Evolutionary conservation across 208 protist species (phyloP), one percentile per base, ranked within the genome.

Genomic region (Phytomonas sp.): DNA sequence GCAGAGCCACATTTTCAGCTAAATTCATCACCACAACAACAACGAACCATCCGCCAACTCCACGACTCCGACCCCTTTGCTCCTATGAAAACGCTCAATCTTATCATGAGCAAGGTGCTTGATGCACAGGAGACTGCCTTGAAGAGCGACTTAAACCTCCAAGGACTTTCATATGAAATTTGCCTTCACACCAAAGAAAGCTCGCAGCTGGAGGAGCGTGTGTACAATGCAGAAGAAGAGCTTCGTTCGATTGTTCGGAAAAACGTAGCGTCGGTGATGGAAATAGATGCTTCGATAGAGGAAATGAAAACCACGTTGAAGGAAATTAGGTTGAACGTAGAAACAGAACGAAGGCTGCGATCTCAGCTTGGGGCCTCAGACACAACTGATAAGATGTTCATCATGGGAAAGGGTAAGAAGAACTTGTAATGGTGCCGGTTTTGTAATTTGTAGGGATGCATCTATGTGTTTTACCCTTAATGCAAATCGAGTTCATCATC

Each of bases 281-380:
- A 68, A 28, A 77, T 91, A 40, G 73, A 71, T 31, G 74, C 63
- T 40, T 67, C 73, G 43, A 91, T 94, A 46, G 63, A 61, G 36
- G 83, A 89, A 26, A 37, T 88, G 20, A 70, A 84, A 31, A 81
- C 85, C 31, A 85, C 79, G n/a, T 70, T 92, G 34, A 77, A 77
- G 26, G 86, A 94, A 6, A 77, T 94, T 34, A 69, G 78, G n/a
- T 66, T 83, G 29, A 94, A 92, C 65, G 15, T 84, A 2, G 43
- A 72, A 13, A 82, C 83, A 64, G 77, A 80, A 37, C 69, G 68
- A 28, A 75, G 76, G 11, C 60, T 93, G 31, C 56, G 70, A 36
- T 60, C 62, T 26, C 60, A 67, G 68, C 66, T 93, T 31, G 84
- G 77, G 0, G 71, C 72, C 5, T 73, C 81, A 23, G 34, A 37